Conservation (phyloP, 106 monocot species). For the Vanilla planifolia region DNA sequence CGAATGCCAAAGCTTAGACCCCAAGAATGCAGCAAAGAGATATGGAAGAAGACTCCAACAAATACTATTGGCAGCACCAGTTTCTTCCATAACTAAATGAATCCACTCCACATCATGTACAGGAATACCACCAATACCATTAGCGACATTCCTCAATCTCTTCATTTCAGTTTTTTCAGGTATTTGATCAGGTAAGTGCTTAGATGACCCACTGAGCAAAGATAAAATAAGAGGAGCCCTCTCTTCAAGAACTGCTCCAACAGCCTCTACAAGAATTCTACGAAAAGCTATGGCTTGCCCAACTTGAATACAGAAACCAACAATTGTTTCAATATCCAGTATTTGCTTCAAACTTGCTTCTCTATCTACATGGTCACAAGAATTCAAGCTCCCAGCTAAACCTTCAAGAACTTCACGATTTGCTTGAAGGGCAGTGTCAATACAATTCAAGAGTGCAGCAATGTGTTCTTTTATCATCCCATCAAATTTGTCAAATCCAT, state of each 20-base stretch:
- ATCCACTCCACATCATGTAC: constrained; percentile 90
- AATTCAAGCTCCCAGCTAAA: constrained; percentile 53
- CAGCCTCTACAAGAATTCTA: constrained; percentile 63
- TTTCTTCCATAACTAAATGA: constrained; percentile 61
- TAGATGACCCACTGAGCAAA: constrained; percentile 50
- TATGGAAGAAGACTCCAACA: constrained; percentile 91
- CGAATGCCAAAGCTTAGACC: constrained; percentile 59
- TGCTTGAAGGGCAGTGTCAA: constrained; percentile 61
- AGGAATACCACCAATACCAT: constrained; percentile 29
- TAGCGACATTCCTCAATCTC: constrained; percentile 62
- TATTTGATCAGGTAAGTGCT: constrained; percentile 65
- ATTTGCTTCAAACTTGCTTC: constrained; percentile 87
- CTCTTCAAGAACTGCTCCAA: constrained; percentile 72
- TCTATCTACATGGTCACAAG: constrained; percentile 66
- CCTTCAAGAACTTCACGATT: constrained; percentile 81
- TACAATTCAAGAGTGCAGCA: constrained; percentile 71
- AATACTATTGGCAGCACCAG: constrained; percentile 44
- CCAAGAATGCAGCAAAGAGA: constrained; percentile 80
- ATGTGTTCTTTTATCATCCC: constrained; percentile 54
- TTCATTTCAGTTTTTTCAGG: constrained; percentile 72
- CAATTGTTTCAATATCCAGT: constrained; percentile 67
- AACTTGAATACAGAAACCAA: constrained; percentile 68
- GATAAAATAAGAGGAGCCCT: constrained; percentile 74
- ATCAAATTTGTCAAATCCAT: constrained; percentile 82
- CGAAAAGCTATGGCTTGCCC: constrained; percentile 83